A percentile compares a stretch with the other conserved stretches of the same genome.
These are phyloP conservation scores for Cucumis melo DNA, from an alignment of 306 rosid genomes.

Conservation along the genomic window DNA sequence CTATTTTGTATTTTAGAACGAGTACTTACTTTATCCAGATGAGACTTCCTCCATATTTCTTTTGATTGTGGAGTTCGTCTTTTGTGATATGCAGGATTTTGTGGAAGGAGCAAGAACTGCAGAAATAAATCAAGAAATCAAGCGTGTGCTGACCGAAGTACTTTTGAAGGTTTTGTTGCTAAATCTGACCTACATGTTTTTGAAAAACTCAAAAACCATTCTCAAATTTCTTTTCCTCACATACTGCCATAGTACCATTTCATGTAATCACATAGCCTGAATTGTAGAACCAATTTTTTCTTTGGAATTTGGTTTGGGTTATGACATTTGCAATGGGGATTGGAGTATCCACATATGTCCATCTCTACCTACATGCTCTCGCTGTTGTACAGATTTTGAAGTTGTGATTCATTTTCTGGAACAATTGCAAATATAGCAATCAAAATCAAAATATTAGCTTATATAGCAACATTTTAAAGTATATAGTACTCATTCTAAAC, in stretches of 20 bases:
- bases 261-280: not conserved
- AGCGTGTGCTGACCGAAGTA: constrained; percentile 82
- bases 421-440: no score
- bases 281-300: not conserved
- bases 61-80: not conserved
- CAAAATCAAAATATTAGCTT: no score
- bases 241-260: not conserved
- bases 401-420: not conserved
- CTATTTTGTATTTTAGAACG: not conserved
- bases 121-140: constrained; percentile 87
- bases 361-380: not conserved
- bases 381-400: not conserved
- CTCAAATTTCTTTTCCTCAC: not conserved
- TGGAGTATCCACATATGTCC: not conserved
- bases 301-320: not conserved
- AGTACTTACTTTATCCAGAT: not conserved
- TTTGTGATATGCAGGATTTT: constrained; percentile 37
- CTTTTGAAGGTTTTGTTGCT: constrained; percentile 52
- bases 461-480: not conserved
- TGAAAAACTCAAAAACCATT: not conserved
- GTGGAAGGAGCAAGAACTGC: constrained; percentile 64
- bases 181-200: not conserved
- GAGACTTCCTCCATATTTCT: not conserved
- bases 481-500: not conserved
- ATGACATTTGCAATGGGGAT: not conserved